Evolutionary conservation across 2,329 filamentous ascomycete genomes (phyloP).

Genomic region (Xylaria sp.): DNA sequence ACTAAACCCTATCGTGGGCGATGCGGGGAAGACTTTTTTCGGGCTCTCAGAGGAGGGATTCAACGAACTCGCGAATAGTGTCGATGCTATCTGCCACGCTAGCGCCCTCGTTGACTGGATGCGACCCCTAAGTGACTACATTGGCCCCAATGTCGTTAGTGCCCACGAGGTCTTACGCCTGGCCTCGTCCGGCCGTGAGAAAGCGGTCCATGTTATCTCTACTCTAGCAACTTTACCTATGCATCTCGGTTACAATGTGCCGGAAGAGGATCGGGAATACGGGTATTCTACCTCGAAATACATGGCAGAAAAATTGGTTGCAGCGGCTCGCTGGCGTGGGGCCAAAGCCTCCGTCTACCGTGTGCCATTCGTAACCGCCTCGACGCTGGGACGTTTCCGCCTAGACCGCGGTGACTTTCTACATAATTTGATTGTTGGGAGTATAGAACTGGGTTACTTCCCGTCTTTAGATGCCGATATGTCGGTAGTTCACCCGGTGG

Average conservation of each 20-base stretch:
- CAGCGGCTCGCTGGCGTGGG: background rate
- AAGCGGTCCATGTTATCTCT: background rate
- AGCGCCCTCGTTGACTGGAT: constrained; percentile 2
- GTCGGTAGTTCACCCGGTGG: background rate
- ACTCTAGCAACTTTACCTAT: background rate
- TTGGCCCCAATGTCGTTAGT: background rate
- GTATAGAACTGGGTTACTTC: background rate
- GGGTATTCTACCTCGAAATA: background rate
- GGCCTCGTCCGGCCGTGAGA: background rate
- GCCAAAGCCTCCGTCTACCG: background rate
- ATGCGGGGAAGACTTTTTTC: background rate
- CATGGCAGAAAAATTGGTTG: background rate
- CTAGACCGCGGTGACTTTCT: background rate
- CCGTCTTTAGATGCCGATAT: background rate
- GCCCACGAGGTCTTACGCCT: background rate
- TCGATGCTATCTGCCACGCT: background rate
- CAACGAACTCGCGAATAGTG: background rate
- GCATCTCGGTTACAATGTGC: background rate
- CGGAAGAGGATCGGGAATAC: background rate
- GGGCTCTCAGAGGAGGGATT: background rate
- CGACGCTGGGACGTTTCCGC: background rate
- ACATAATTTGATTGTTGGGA: background rate
- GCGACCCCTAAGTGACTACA: background rate
- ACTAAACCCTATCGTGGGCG: background rate
- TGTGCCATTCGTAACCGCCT: background rate